Percentiles rank a stretch among this genome's conserved stretches.
Conservation (phyloP, 176 grass and related monocot genomes). For the Oryza meridionalis region DNA sequence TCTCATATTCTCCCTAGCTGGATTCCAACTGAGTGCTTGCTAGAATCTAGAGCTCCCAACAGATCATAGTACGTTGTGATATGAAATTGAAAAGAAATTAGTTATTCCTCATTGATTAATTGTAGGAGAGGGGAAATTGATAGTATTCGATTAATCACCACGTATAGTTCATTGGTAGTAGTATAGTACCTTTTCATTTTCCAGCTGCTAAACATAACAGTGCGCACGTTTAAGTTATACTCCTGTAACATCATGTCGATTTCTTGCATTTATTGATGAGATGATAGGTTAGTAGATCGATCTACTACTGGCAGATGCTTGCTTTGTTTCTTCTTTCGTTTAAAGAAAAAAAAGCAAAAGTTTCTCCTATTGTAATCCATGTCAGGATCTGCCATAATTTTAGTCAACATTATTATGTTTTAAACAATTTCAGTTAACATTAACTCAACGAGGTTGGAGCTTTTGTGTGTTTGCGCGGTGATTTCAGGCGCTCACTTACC, state of each 20-base stretch:
- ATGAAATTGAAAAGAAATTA: conserved; percentile 4
- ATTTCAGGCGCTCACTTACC: too few relatives aligned
- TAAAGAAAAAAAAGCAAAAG: background rate
- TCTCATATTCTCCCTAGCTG: too few relatives aligned
- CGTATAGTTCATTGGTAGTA: background rate
- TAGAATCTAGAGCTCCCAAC: too few relatives aligned
- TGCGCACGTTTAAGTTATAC: background rate
- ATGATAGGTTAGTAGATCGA: background rate
- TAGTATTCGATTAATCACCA: background rate
- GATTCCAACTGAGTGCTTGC: too few relatives aligned
- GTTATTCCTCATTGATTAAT: background rate
- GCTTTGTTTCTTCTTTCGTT: background rate
- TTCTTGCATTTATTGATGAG: background rate
- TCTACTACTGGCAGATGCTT: background rate
- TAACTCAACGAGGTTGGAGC: too few relatives aligned
- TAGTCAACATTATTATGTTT: too few relatives aligned
- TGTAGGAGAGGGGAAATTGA: background rate
- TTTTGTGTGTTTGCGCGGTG: too few relatives aligned
- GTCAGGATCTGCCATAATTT: background rate
- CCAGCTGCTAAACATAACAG: background rate
- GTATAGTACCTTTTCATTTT: too few relatives aligned
- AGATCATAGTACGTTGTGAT: background rate
- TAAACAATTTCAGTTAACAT: background rate
- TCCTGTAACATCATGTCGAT: background rate
- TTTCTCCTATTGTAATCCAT: background rate